These are phyloP conservation scores for Globisporangium apiculatum DNA, from an alignment of 352 stramenopile species.

Conservation along the genomic window DNA sequence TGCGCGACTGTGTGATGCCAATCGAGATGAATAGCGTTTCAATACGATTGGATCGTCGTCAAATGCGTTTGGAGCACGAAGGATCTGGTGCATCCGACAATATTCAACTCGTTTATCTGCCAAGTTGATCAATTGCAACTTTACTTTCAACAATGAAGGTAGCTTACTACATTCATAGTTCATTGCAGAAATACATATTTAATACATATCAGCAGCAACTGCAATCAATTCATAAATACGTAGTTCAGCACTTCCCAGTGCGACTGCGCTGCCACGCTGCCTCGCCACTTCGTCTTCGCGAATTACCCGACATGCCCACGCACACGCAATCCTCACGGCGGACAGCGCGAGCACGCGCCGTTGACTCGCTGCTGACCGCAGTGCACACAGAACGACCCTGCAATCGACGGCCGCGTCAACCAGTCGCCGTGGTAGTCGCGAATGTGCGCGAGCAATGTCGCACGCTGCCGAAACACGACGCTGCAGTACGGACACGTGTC, in stretches of 20 bases:
- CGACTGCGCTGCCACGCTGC: too few species aligned
- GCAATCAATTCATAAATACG: neutral
- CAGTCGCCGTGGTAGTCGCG: conserved; percentile 48
- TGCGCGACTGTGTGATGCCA: too few species aligned
- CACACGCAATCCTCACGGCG: neutral
- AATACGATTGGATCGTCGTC: too few species aligned
- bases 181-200: neutral
- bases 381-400: conserved; percentile 41
- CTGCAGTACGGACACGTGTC: conserved; percentile 53
- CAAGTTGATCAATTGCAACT: too few species aligned
- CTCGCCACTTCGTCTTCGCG: neutral
- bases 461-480: conserved; percentile 28
- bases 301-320: neutral
- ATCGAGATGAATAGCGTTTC: too few species aligned
- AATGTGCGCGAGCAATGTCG: conserved; percentile 41
- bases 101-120: too few species aligned
- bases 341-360: conserved; percentile 35
- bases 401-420: conserved; percentile 36
- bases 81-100: too few species aligned
- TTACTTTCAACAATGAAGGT: too few species aligned
- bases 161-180: neutral
- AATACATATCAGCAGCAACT: neutral
- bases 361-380: conserved; percentile 36
- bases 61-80: too few species aligned
- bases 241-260: neutral